Evolutionary conservation across 345 rosid species (phyloP).

Genomic region (Populus simonii): DNA sequence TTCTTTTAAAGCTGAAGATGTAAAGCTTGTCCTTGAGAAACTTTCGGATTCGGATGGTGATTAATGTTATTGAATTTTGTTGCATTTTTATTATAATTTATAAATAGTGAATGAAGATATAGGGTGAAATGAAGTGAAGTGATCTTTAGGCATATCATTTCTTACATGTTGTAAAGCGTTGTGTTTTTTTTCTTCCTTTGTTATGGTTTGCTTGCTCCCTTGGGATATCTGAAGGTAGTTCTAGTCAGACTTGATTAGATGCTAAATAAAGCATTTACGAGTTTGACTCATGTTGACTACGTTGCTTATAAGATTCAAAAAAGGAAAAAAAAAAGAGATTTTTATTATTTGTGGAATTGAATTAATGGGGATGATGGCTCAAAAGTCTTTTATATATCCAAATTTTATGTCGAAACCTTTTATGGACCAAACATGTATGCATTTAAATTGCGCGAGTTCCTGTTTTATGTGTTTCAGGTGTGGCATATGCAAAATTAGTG

Average conservation of each 20-base stretch:
- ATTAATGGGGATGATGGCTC: not conserved
- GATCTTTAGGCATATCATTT: not conserved
- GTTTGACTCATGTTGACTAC: not conserved
- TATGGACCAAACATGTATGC: not conserved
- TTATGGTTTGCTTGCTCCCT: not conserved
- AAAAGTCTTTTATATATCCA: not conserved
- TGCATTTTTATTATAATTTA: not conserved
- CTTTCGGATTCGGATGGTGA: conserved; percentile 41
- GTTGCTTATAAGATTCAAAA: not conserved
- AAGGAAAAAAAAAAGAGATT: not conserved
- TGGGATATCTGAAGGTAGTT: not conserved
- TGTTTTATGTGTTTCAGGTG: conserved; percentile 36
- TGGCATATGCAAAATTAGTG: conserved; percentile 51
- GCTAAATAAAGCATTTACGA: not conserved
- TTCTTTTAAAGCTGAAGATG: conserved; percentile 64
- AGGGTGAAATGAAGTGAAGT: not conserved
- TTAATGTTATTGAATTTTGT: not conserved
- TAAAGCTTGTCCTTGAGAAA: conserved; percentile 62
- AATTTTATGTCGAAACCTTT: not conserved
- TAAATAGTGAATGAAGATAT: not conserved
- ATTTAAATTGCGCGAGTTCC: not conserved
- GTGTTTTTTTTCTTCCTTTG: not conserved
- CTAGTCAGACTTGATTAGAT: not conserved
- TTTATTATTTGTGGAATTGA: not conserved
- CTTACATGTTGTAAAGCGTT: not conserved